Percentiles rank a stretch among this genome's conserved stretches.
Conservation (phyloP, 179 eudicot species). For the Pouteria campechiana region DNA sequence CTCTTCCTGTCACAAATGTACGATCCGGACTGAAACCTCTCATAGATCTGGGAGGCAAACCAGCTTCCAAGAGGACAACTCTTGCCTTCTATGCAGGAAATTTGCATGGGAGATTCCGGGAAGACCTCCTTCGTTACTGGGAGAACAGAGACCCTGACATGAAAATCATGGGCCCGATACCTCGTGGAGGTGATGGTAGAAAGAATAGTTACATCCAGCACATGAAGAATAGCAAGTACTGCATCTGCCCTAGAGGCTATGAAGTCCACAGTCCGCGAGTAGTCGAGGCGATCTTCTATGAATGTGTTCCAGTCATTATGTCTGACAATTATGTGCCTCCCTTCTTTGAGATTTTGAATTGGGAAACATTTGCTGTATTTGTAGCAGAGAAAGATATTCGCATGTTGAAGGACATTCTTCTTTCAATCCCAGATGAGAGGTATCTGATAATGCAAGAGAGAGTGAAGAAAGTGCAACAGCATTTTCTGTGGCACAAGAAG, state of each 20-base stretch:
- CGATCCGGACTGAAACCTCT: conserved; percentile 17
- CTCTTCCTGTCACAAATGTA: conserved; percentile 21
- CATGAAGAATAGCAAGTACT: conserved; percentile 26
- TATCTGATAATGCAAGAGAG: conserved; percentile 16
- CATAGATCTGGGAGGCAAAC: conserved; percentile 20
- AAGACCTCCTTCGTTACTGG: conserved; percentile 15
- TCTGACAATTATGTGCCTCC: conserved; percentile 27
- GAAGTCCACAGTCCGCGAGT: conserved; percentile 26
- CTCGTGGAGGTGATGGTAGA: conserved; percentile 25
- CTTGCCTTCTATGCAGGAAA: conserved; percentile 23
- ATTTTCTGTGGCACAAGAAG: conserved; percentile 21
- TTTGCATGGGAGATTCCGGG: conserved; percentile 19
- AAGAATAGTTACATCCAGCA: conserved; percentile 13
- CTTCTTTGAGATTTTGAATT: conserved; percentile 21
- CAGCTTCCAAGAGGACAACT: conserved; percentile 15
- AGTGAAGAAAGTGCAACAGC: conserved; percentile 13
- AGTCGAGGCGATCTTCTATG: conserved; percentile 23
- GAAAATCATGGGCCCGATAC: conserved; percentile 37
- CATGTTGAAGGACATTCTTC: conserved; percentile 11
- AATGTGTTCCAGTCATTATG: conserved; percentile 23
- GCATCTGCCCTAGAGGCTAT: conserved; percentile 25
- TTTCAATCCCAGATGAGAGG: conserved; percentile 14
- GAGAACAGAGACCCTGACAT: conserved; percentile 17
- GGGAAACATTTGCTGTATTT: conserved; percentile 17
- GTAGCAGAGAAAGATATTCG: conserved; percentile 23